Base-by-base conservation (phyloP, 2,329 filamentous ascomycete species). In the Pseudogymnoascus sp. region DNA sequence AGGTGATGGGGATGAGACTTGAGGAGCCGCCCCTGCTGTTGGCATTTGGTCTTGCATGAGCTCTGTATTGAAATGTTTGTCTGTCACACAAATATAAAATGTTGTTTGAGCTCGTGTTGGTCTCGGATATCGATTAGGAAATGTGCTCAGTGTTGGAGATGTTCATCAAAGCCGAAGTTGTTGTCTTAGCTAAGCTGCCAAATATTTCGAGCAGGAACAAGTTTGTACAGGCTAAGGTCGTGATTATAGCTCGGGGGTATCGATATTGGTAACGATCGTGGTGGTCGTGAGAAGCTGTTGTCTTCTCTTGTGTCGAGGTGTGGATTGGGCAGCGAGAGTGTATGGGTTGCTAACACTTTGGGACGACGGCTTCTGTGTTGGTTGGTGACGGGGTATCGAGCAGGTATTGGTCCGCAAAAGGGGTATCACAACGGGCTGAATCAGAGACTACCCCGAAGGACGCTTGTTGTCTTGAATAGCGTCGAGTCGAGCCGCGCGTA, bases 211-310 rank as follows among this genome's bases (percentile, higher is more conserved):
- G 29, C 29, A 33, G n/a, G 29, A 3, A 21, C 50, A 35, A 56
- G 29, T 56, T 56, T 56, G 29, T 56, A 56, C 29, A 56, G 17
- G 29, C 17, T 21, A 56, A 56, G 17, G 50, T 56, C 11, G 29
- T 56, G 17, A 33, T 35, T 35, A 15, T 33, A 56, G 23, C 35
- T 56, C 11, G 50, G 3, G 1, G 11, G 15, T 56, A 33, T 33
- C 29, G 50, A 15, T 56, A 56, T 56, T 33, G 50, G 50, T 56
- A 56, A 56, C 50, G 50, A 56, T 56, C 50, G 50, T 56, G 50
- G 50, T 33, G 29, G 50, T 56, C 29, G 50, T 56, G 50, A 21
- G 50, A 56, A 7, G 29, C 50, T 19, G 50, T 33, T 31, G 50
- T 33, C 11, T 10, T 19, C 50, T 56, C 50, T 53, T 53, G 10